These are phyloP conservation scores for Penicillium sp. DNA, from an alignment of 2,329 filamentous ascomycete species.

Conservation along the genomic window DNA sequence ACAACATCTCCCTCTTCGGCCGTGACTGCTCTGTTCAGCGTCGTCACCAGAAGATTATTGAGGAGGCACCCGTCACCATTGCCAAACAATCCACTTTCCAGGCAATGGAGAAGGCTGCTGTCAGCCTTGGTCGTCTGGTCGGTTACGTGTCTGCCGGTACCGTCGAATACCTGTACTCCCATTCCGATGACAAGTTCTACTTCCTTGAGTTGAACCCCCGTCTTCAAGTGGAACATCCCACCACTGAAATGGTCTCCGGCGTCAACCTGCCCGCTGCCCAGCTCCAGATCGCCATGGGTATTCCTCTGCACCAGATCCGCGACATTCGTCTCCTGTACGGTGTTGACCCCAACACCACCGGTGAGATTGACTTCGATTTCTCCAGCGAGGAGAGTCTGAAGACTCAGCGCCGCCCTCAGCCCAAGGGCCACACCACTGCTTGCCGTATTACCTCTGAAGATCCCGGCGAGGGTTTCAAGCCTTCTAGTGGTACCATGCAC, in stretches of 20 bases:
- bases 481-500: slow-evolving; percentile 97
- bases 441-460: slow-evolving; percentile 99
- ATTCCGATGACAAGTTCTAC: slow-evolving; percentile 98
- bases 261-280: slow-evolving; percentile 96
- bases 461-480: slow-evolving; percentile 98
- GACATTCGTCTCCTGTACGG: slow-evolving; percentile 97
- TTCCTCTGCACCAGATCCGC: slow-evolving; percentile 89
- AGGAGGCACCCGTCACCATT: slow-evolving; percentile 96
- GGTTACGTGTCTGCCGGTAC: slow-evolving; percentile 98
- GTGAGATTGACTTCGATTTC: slow-evolving; percentile 95
- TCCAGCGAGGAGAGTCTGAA: slow-evolving; percentile 77
- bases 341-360: slow-evolving; percentile 80
- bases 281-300: slow-evolving; percentile 98
- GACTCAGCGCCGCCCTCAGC: slow-evolving; percentile 83
- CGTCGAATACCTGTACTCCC: slow-evolving; percentile 98
- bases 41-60: slow-evolving; percentile 99
- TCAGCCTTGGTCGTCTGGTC: slow-evolving; percentile 87
- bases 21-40: slow-evolving; percentile 98
- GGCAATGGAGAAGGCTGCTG: slow-evolving; percentile 93
- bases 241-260: slow-evolving; percentile 98
- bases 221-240: slow-evolving; percentile 99
- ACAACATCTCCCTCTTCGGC: slow-evolving; percentile 98
- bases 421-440: slow-evolving; percentile 95
- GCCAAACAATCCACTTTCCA: slow-evolving; percentile 86
- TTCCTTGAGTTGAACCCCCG: slow-evolving; percentile 98